A percentile compares a stretch with the other conserved stretches of the same genome.
phyloP scores from a whole-genome alignment of 2,329 filamentous ascomycete species.

The Plenodomus biglobosus region DNA sequence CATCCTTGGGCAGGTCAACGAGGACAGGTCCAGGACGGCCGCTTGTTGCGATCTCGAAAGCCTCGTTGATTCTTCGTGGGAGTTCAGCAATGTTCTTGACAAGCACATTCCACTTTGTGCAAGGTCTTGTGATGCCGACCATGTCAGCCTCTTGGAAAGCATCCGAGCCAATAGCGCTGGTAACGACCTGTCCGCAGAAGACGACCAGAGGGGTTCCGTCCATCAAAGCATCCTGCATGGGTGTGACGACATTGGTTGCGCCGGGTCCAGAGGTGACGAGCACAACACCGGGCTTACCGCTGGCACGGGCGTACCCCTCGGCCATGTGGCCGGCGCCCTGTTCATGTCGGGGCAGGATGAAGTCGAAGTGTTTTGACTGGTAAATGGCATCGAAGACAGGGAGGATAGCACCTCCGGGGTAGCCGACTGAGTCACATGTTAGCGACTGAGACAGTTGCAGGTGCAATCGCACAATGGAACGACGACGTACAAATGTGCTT shows the following conservation, averaged over 20 bases:
- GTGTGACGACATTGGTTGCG: conserved; percentile 94
- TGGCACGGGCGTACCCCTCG: conserved; percentile 91
- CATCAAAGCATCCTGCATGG: conserved; percentile 92
- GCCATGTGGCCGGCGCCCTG: conserved; percentile 99
- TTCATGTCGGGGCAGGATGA: conserved; percentile 92
- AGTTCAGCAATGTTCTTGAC: conserved; percentile 93
- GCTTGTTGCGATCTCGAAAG: conserved; percentile 95
- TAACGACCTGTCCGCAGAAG: conserved; percentile 90
- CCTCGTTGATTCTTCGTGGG: conserved; percentile 92
- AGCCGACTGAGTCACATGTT: conserved; percentile 54
- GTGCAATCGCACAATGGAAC: conserved; percentile 4
- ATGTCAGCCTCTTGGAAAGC: conserved; percentile 97
- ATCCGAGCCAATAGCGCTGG: conserved; percentile 87
- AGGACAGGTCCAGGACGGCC: conserved; percentile 92
- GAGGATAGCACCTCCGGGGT: conserved; percentile 93
- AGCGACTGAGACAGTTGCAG: conserved; percentile 6
- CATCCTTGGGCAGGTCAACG: conserved; percentile 94
- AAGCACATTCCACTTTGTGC: conserved; percentile 99
- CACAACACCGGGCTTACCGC: conserved; percentile 91
- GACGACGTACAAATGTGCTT: conserved; percentile 84
- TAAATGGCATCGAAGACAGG: conserved; percentile 99
- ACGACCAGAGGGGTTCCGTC: conserved; percentile 97
- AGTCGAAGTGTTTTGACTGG: conserved; percentile 96
- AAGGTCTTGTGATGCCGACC: conserved; percentile 87
- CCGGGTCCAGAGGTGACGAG: conserved; percentile 95